phyloP scores from a whole-genome alignment of 257 asterid genomes.

The Knoxia roxburghii region DNA sequence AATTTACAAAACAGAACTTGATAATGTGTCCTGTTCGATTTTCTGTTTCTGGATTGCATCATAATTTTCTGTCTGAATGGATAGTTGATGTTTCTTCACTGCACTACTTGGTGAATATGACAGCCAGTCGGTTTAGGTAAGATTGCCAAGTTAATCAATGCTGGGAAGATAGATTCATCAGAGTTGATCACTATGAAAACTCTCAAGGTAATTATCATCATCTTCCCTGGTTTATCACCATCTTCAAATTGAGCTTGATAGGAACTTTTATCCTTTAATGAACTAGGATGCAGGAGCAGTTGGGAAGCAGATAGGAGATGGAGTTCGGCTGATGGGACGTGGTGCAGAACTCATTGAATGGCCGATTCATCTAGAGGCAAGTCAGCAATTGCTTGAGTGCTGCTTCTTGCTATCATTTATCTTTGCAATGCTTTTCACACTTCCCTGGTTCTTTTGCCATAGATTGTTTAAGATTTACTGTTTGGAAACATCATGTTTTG shows the following conservation, averaged over 20 bases:
- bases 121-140: conserved; percentile 98
- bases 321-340: conserved; percentile 92
- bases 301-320: conserved; percentile 88
- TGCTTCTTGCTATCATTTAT: not conserved
- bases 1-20: not conserved
- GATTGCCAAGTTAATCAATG: conserved; percentile 85
- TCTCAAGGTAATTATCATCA: conserved; percentile 48
- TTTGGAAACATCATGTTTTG: not conserved
- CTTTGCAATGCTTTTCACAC: not conserved
- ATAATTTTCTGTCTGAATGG: not conserved
- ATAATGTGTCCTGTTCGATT: not conserved
- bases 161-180: conserved; percentile 93
- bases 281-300: conserved; percentile 76
- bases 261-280: conserved; percentile 14
- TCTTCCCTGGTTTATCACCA: not conserved
- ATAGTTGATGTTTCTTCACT: not conserved
- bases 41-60: not conserved
- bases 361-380: conserved; percentile 97
- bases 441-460: not conserved
- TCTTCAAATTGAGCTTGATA: conserved; percentile 9
- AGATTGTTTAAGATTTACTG: not conserved
- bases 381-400: not conserved
- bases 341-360: conserved; percentile 68
- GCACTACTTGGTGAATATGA: conserved; percentile 11
- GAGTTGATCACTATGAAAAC: conserved; percentile 93